These are phyloP conservation scores for Picea glauca DNA, from an alignment of 75 land plant species.

Conservation along the genomic window DNA sequence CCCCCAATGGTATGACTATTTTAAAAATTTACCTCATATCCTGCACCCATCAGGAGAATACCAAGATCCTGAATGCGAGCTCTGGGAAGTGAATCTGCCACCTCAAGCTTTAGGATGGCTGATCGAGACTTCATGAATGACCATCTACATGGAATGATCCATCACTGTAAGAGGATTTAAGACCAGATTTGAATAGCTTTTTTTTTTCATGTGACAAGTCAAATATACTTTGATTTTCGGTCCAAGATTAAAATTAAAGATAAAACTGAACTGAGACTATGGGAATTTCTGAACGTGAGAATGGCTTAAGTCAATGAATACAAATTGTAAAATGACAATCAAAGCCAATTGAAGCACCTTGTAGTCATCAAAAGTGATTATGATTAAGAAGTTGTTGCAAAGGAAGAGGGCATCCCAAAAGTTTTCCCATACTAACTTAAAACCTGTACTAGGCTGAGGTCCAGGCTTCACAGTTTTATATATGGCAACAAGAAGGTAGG, in stretches of 20 bases:
- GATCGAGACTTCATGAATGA: conserved; percentile 60
- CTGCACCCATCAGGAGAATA: conserved; percentile 65
- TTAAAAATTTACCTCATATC: conserved; percentile 74
- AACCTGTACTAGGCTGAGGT: background rate
- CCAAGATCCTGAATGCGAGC: conserved; percentile 82
- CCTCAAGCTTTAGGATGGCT: conserved; percentile 58
- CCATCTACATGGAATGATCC: conserved; percentile 56
- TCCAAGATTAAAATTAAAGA: background rate
- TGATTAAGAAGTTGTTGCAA: too few relatives aligned
- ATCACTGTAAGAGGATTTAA: background rate
- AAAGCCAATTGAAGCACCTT: background rate
- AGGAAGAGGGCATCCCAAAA: background rate
- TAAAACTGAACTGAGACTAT: background rate
- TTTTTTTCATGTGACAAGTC: background rate
- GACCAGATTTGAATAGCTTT: background rate
- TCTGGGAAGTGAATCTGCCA: conserved; percentile 61
- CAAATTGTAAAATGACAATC: background rate
- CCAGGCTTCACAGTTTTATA: background rate
- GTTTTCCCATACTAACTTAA: background rate
- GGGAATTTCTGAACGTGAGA: background rate
- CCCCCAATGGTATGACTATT: background rate
- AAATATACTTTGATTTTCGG: background rate
- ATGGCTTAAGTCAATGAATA: background rate
- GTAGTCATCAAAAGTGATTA: background rate
- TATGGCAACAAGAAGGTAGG: background rate